Evolutionary conservation across 106 monocot genomes (phyloP), one percentile per base, ranked within the genome.

Genomic region (Agapanthus africanus): DNA sequence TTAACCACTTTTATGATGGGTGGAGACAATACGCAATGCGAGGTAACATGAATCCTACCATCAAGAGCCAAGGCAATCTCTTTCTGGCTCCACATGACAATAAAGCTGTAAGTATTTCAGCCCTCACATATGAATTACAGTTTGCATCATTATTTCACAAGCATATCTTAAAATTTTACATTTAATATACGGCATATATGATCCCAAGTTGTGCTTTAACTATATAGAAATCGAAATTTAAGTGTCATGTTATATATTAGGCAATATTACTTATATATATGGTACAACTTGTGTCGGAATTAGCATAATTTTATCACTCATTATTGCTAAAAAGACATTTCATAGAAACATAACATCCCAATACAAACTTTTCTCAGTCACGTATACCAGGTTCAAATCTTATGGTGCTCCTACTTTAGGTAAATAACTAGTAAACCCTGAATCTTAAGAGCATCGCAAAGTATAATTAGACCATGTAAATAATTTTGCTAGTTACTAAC

Each of bases 21-120:
- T 93, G 93, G 93, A 69, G 60, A 23, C 70, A 76, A 8, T 93
- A 93, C 34, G 90, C 93, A 37, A 93, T 93, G 6, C 90, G 93
- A 0, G 93, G 93, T 1, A 90, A 87, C 84, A 82, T 84, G 90
- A 78, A 68, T 42, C 93, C 86, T 0, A 82, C 71, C 37, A 79
- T 93, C 40, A 81, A 72, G 40, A 93, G 92, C 66, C 78, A 93
- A 44, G 85, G 70, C 14, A 93, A 93, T 54, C 64, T 85, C 11
- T 92, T 88, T 74, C 62, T 79, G 0, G 92, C 88, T 22, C 64
- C 79, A 11, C 19, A 32, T 28, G 37, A 52, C 25, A 86, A 81
- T 9, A 88, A 88, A 54, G 79, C 78, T 37, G 90, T 88, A 44
- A 60, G 47, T 0, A 1, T 57, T 26, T 47, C 13, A 47, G 19